These are phyloP conservation scores for Closterium sp. DNA, from an alignment of 139 green algal species.

Conservation along the genomic window DNA sequence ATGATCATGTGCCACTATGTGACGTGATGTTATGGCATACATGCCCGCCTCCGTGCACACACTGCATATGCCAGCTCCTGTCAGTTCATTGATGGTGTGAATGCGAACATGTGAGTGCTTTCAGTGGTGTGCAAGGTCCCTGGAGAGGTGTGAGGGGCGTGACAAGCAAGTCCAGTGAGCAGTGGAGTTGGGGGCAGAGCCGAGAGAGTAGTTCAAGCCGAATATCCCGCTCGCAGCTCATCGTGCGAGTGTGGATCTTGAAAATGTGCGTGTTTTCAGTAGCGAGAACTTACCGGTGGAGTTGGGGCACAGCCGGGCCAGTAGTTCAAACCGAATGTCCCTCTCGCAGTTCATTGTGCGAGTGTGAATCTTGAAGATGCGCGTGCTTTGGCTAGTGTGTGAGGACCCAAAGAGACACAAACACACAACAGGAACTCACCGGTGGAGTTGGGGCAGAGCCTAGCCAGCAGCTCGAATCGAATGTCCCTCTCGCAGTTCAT, in stretches of 20 bases:
- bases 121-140: too few relatives aligned
- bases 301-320: constrained; percentile 93
- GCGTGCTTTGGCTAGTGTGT: constrained; percentile 59
- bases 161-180: constrained; percentile 32
- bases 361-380: constrained; percentile 97
- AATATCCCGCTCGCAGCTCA: constrained; percentile 97
- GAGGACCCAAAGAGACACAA: too few relatives aligned
- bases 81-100: neutral
- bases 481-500: constrained; percentile 98
- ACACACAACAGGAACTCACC: constrained; percentile 24
- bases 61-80: too few relatives aligned
- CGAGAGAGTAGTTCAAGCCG: constrained; percentile 84
- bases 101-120: constrained; percentile 81
- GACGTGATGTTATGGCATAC: constrained; percentile 83
- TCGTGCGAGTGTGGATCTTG: constrained; percentile 93
- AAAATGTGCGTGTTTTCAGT: constrained; percentile 72
- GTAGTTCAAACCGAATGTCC: constrained; percentile 91
- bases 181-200: constrained; percentile 89
- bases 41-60: constrained; percentile 97
- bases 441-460: constrained; percentile 93
- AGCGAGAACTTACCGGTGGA: constrained; percentile 61
- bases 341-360: constrained; percentile 95
- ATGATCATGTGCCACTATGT: too few relatives aligned
- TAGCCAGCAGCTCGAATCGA: constrained; percentile 85
- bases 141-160: too few relatives aligned